Evolutionary conservation across 169 alveolate species (phyloP).

Genomic region (Cyclospora cayetanensis): DNA sequence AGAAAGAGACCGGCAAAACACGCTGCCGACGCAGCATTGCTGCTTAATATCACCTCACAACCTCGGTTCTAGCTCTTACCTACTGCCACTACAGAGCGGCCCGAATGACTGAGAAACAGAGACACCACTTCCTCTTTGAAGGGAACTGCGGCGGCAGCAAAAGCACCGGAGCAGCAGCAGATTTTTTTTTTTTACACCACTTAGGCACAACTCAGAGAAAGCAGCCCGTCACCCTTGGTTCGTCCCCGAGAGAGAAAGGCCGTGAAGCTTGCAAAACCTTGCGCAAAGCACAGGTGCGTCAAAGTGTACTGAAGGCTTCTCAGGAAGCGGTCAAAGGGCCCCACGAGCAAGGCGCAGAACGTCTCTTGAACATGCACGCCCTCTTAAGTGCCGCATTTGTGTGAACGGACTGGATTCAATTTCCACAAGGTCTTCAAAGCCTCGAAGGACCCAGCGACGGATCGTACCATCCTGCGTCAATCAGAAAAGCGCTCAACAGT

Average conservation of each 20-base stretch:
- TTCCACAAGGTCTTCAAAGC: neutral
- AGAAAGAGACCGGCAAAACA: neutral
- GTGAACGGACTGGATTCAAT: neutral
- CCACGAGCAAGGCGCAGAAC: neutral
- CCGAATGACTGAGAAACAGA: constrained; percentile 31
- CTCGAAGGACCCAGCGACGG: constrained; percentile 33
- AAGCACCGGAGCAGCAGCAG: neutral
- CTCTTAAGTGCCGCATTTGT: too few relatives aligned
- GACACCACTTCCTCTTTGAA: constrained; percentile 15
- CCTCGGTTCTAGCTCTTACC: too few relatives aligned
- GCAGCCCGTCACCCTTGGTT: neutral
- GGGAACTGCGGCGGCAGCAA: constrained; percentile 48
- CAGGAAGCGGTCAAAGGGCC: neutral
- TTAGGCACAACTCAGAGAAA: neutral
- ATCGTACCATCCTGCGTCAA: neutral
- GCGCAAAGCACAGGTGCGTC: too few relatives aligned
- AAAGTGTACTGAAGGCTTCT: neutral
- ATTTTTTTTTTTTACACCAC: neutral
- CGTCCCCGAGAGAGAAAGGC: neutral
- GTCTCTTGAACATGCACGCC: too few relatives aligned
- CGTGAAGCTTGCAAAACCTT: neutral
- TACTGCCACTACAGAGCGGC: constrained; percentile 33
- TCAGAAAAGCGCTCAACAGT: neutral
- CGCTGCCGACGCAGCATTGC: neutral
- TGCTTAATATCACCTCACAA: neutral